Evolutionary conservation across 345 rosid species (phyloP).

Genomic region (Rhodomyrtus tomentosa): DNA sequence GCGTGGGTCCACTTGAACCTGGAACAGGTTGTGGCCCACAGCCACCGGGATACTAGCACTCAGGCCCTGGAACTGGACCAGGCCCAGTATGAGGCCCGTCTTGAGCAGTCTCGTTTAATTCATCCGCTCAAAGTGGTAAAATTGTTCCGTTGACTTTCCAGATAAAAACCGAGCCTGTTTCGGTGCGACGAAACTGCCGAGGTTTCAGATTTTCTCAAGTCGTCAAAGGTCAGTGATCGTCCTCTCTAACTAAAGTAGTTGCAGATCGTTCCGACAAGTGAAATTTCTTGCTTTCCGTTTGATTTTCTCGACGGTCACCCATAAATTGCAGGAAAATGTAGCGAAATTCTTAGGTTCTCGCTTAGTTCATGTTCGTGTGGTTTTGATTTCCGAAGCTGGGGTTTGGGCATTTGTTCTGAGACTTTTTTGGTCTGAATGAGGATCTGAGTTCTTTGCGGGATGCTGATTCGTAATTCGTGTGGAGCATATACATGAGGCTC

Average conservation of each 20-base stretch:
- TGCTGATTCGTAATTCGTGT: background rate
- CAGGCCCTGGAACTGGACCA: background rate
- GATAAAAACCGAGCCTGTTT: background rate
- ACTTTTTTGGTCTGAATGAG: background rate
- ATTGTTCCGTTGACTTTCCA: background rate
- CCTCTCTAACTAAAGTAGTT: background rate
- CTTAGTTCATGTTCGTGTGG: background rate
- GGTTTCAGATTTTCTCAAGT: background rate
- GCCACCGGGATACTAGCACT: background rate
- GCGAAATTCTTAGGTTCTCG: background rate
- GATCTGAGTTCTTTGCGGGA: background rate
- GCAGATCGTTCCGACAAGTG: background rate
- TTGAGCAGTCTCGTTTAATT: background rate
- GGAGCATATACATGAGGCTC: background rate
- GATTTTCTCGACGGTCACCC: background rate
- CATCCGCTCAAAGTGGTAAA: background rate
- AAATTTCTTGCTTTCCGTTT: background rate
- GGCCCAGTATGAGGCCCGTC: background rate
- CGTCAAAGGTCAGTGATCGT: background rate
- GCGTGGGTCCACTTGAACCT: background rate
- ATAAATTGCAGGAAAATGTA: background rate
- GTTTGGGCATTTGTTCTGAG: background rate
- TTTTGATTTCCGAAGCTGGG: background rate
- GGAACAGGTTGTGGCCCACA: background rate
- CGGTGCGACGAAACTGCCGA: background rate